Base-by-base conservation (phyloP, 73 alveolate genomes). In the Stentor coeruleus region DNA sequence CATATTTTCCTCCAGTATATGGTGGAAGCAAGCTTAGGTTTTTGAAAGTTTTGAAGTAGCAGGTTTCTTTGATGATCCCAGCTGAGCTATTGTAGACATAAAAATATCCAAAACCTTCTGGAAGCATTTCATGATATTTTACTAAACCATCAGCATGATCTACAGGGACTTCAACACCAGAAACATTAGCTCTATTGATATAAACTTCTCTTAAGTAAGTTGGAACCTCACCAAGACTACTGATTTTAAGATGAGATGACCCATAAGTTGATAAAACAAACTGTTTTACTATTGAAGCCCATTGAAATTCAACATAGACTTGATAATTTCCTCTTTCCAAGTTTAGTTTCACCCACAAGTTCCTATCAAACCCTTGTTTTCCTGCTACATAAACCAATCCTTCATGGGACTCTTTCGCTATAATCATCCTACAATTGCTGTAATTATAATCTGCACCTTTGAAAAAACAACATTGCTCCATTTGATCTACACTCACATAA, bases 261-360 rank as follows among this genome's bases (percentile, higher is more conserved):
- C 79, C 79, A 66, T 66, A 66, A 66, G 79, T 66, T 1, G 40
- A 20, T 20, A 66, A 20, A 66, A 66, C 79, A 55, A 82, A 83
- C 33, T 84, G 20, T 74, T 82, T 84, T 58, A 76, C 83, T 35
- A 72, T 88, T 41, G 85, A 36, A 3, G 49, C 57, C 94, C 95
- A 89, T 59, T 91, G 96, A 39, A 89, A 81, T 82, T 96, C 99
- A 73, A 95, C 90, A 75, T 90, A 94, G 59, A 95, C 75, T 57
- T 93, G 90, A 83, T 92, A 96, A 73, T 84, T 92, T 3, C 99
- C 99, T 11, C 96, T 95, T 57, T 79, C 86, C 58, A 93, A 89
- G 35, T 82, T 58, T 66, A 85, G 87, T 57, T 92, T 96, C 33
- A 86, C 85, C 84, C 94, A 93, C 76, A 95, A 85, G 77, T 95